Percentiles rank a stretch among this genome's conserved stretches.
phyloP scores from a whole-genome alignment of 371 early-diverging fungal species.

The Mortierella sp. region DNA sequence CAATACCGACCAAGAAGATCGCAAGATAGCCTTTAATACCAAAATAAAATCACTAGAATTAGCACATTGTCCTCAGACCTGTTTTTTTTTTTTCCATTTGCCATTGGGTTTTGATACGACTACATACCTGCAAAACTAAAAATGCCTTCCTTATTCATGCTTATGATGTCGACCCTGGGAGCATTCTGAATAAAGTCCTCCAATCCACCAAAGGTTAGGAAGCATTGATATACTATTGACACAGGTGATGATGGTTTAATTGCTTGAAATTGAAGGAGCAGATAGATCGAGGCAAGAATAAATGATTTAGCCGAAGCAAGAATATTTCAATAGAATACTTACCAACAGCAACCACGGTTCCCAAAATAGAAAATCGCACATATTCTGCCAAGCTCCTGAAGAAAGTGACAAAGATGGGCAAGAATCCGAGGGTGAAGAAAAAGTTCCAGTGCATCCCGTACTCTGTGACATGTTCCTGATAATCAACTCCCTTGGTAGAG shows the following conservation, averaged over 20 bases:
- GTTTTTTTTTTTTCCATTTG: no score
- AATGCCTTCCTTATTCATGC: slow-evolving; percentile 94
- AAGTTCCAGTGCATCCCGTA: slow-evolving; percentile 99
- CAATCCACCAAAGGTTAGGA: slow-evolving; percentile 66
- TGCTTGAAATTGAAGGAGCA: neutral
- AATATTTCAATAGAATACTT: slow-evolving; percentile 13
- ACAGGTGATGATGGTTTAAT: neutral
- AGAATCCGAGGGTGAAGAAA: slow-evolving; percentile 91
- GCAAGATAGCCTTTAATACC: slow-evolving; percentile 77
- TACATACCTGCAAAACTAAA: slow-evolving; percentile 79
- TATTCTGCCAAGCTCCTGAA: slow-evolving; percentile 57
- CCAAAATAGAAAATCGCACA: slow-evolving; percentile 64
- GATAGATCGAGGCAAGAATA: neutral
- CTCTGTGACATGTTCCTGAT: slow-evolving; percentile 95
- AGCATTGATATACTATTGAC: slow-evolving; percentile 67
- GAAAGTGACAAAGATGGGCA: slow-evolving; percentile 82
- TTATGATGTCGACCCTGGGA: slow-evolving; percentile 81
- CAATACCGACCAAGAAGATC: slow-evolving; percentile 81
- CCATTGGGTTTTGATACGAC: neutral
- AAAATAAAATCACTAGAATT: slow-evolving; percentile 5
- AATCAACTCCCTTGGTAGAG: slow-evolving; percentile 85
- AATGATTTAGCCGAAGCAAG: neutral
- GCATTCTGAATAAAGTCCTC: slow-evolving; percentile 84
- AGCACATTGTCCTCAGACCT: neutral
- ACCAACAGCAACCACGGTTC: slow-evolving; percentile 63